Conservation (phyloP, 495 filamentous ascomycete species). For the Oleoguttula mirabilis region DNA sequence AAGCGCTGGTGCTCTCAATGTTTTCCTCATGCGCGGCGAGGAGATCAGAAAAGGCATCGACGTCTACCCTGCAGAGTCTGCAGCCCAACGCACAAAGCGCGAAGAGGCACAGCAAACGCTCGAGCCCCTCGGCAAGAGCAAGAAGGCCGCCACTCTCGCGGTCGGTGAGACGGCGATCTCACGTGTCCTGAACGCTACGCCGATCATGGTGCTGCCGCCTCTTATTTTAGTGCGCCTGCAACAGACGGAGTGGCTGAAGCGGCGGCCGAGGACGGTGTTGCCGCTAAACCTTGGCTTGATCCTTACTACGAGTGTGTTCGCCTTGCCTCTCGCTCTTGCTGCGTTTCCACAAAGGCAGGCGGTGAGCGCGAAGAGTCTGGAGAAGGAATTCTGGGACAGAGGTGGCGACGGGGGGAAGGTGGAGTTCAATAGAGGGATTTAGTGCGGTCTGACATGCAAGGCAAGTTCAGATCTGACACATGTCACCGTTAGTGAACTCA, state of each 20-base stretch:
- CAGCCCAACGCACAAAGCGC: conserved; percentile 39
- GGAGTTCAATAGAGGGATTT: conserved; percentile 87
- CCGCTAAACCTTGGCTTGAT: conserved; percentile 79
- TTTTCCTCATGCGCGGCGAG: conserved; percentile 93
- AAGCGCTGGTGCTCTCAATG: conserved; percentile 79
- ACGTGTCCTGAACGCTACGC: conserved; percentile 82
- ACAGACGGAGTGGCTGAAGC: conserved; percentile 59
- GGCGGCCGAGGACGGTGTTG: conserved; percentile 55
- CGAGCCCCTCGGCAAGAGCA: conserved; percentile 68
- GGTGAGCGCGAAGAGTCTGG: conserved; percentile 57
- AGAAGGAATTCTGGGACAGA: conserved; percentile 67
- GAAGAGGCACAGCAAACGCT: conserved; percentile 41
- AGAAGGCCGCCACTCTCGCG: conserved; percentile 73
- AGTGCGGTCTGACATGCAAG: too few species aligned
- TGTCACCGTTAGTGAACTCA: too few species aligned
- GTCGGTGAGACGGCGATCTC: conserved; percentile 84
- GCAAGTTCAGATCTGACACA: too few species aligned
- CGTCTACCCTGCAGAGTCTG: conserved; percentile 62
- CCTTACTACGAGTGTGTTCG: conserved; percentile 66
- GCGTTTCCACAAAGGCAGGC: conserved; percentile 86
- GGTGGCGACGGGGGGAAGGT: conserved; percentile 67
- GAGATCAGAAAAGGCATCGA: conserved; percentile 91
- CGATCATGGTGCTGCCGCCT: conserved; percentile 92
- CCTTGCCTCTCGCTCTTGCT: conserved; percentile 72
- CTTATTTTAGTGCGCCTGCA: conserved; percentile 74